Evolutionary conservation across 768 basidiomycete species (phyloP), one percentile per base, ranked within the genome.

Genomic region (Tricholoma matsutake): DNA sequence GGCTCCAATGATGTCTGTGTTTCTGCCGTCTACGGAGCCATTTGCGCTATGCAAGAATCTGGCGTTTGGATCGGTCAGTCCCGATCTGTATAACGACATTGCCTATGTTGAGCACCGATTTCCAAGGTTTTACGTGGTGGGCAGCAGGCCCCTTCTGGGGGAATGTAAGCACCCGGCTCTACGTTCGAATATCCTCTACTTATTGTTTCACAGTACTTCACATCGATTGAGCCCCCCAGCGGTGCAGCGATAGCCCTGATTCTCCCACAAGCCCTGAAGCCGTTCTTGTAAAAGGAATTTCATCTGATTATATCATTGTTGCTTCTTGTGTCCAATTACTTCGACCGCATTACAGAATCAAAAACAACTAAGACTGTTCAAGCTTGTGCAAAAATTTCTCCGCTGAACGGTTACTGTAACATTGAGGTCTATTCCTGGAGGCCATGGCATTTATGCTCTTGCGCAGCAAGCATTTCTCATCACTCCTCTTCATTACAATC

Each of bases 71-170:
- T 87, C 59, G 86, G 81, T 63, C 72, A 72, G 39, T 63, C 57
- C 8, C 25, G 11, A 59, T 22, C 35, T 7, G 9, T 16, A n/a
- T 6, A 6, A 9, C 7, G 31, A 53, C 51, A n/a, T 2, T 35
- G 16, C 18, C n/a, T n/a, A 32, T 34, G 37, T 57, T 14, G 39
- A 51, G 25, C 2, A 35, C 58, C 39, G 8, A 32, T 35, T 7
- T 58, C 49, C 5, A 22, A 62, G 64, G 76, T 61, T 69, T 67
- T 57, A 31, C 68, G 28, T 86, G 82, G 81, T 86, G 84, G 86
- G 83, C 84, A 61, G 85, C 84, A 61, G 85, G 85, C 1, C 84
- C 83, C 47, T 86, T 85, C 83, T 84, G 83, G 83, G 80, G 78
- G 35, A 68, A 62, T 70, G 83, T 83, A 65, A 73, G 82, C 81